These are phyloP conservation scores for Chamaecyparis obtusa DNA, from an alignment of 75 land plant species.

Conservation along the genomic window DNA sequence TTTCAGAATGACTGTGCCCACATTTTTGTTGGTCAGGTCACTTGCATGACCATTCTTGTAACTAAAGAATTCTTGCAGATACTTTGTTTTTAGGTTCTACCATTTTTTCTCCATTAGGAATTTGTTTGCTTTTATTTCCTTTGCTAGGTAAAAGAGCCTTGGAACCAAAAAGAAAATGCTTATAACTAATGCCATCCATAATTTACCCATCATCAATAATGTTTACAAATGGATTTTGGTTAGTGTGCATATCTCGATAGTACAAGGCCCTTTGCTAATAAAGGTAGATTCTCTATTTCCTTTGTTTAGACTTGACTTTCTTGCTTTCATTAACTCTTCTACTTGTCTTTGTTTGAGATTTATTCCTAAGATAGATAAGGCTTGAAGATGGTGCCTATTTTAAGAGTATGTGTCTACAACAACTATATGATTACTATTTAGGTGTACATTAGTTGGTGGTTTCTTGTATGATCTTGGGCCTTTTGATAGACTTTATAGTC, in stretches of 20 bases:
- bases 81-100: slow-evolving; percentile 1
- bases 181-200: neutral
- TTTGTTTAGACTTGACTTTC: neutral
- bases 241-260: slow-evolving; percentile 7
- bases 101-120: neutral
- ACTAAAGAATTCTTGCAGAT: neutral
- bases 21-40: neutral
- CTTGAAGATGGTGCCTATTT: neutral
- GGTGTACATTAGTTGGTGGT: neutral
- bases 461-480: slow-evolving; percentile 1
- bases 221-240: slow-evolving; percentile 9
- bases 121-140: neutral
- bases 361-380: neutral
- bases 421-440: neutral
- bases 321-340: neutral
- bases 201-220: neutral
- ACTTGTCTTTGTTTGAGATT: neutral
- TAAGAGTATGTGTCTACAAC: neutral
- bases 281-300: neutral
- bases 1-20: neutral
- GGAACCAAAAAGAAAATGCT: neutral
- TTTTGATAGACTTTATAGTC: neutral
- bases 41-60: neutral
- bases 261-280: neutral
- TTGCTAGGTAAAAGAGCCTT: neutral